Percentiles rank a stretch among this genome's conserved stretches.
Evolutionary conservation across 108 stramenopile genomes (phyloP).

Genomic region (Mayamaea pseudoterrestris): DNA sequence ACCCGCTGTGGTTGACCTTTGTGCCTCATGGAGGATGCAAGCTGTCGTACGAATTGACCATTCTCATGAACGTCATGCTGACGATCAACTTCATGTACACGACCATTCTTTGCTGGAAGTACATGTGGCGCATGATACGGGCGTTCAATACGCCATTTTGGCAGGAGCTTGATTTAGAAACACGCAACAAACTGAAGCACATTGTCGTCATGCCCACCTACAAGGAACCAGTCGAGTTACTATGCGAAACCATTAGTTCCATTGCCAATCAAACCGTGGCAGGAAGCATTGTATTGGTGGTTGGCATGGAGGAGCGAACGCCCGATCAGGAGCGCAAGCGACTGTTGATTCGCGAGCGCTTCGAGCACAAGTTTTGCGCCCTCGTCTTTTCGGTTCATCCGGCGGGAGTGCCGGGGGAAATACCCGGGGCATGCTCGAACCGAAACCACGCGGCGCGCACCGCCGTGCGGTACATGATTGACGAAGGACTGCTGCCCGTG

Average conservation of each 20-base stretch:
- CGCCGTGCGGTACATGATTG: too few relatives aligned
- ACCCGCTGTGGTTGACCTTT: slow-evolving; percentile 7
- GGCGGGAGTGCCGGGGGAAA: neutral
- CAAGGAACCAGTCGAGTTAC: slow-evolving; percentile 4
- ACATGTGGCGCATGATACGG: slow-evolving; percentile 12
- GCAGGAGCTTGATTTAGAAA: slow-evolving; percentile 1
- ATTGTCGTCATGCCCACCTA: slow-evolving; percentile 7
- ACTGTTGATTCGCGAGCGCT: neutral
- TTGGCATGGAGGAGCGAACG: slow-evolving; percentile 1
- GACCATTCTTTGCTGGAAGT: slow-evolving; percentile 5
- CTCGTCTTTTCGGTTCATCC: slow-evolving; percentile 1
- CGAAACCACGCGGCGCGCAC: too few relatives aligned
- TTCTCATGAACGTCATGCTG: slow-evolving; percentile 4
- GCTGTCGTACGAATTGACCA: neutral
- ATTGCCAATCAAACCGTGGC: slow-evolving; percentile 7
- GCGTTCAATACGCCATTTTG: slow-evolving; percentile 5
- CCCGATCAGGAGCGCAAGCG: slow-evolving; percentile 4
- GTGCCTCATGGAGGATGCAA: slow-evolving; percentile 1
- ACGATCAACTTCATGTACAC: slow-evolving; percentile 8
- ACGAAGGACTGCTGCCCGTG: too few relatives aligned
- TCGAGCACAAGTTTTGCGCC: neutral
- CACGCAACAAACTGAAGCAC: neutral
- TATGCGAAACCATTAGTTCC: neutral
- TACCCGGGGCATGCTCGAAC: too few relatives aligned
- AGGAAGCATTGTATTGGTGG: neutral